A percentile compares a stretch with the other conserved stretches of the same genome.
phyloP scores from a whole-genome alignment of 1,284 basidiomycete species.

The Moesziomyces antarcticus region DNA sequence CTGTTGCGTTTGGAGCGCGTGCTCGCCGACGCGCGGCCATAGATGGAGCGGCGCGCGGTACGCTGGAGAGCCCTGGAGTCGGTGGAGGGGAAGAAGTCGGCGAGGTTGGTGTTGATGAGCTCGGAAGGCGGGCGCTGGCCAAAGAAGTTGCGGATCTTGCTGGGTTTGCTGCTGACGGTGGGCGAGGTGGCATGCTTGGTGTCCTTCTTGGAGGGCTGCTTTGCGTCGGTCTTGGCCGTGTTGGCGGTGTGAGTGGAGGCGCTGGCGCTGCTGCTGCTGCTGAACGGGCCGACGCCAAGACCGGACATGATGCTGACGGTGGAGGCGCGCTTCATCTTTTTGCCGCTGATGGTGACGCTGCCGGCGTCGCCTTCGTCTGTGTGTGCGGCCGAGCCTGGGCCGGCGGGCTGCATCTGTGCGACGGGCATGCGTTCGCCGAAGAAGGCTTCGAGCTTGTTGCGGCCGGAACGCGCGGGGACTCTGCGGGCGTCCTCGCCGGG shows the following conservation, averaged over 20 bases:
- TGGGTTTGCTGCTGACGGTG: slow-evolving; percentile 42
- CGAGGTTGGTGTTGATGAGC: slow-evolving; percentile 93
- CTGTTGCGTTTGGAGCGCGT: slow-evolving; percentile 60
- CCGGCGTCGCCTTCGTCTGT: slow-evolving; percentile 46
- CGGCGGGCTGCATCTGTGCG: slow-evolving; percentile 48
- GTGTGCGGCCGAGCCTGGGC: slow-evolving; percentile 63
- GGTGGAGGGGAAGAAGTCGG: slow-evolving; percentile 93
- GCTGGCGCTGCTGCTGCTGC: slow-evolving; percentile 12
- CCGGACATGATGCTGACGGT: slow-evolving; percentile 93
- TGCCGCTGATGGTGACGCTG: slow-evolving; percentile 67
- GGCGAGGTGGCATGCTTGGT: slow-evolving; percentile 14
- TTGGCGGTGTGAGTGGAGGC: slow-evolving; percentile 6
- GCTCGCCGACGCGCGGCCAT: slow-evolving; percentile 57
- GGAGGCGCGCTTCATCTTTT: slow-evolving; percentile 88
- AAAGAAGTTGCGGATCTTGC: slow-evolving; percentile 90
- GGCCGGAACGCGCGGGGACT: slow-evolving; percentile 34
- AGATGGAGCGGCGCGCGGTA: slow-evolving; percentile 58
- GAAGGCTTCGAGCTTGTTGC: slow-evolving; percentile 72
- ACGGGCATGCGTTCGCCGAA: slow-evolving; percentile 72
- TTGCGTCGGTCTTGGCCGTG: slow-evolving; percentile 5
- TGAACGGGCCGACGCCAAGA: slow-evolving; percentile 71
- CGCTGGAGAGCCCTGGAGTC: slow-evolving; percentile 75
- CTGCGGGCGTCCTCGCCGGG: slow-evolving; percentile 42
- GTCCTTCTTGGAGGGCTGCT: slow-evolving; percentile 30
- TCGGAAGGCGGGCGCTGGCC: slow-evolving; percentile 97